Percentiles rank a stretch among this genome's conserved stretches.
Conservation (phyloP, 805 yeast genomes). For the Candida nonsorbophila region DNA sequence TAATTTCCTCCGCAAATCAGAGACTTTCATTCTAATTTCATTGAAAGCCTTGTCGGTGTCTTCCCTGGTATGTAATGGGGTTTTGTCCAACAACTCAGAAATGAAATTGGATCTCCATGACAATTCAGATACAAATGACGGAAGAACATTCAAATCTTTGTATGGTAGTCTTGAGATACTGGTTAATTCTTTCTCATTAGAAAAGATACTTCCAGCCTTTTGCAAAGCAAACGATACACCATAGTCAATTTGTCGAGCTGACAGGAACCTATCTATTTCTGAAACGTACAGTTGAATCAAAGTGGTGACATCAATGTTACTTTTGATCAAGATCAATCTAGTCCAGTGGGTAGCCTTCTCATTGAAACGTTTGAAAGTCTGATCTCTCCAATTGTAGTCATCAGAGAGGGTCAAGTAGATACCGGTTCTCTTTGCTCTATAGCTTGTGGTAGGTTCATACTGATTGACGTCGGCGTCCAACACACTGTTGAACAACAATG, state of each 20-base stretch:
- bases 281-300: conserved; percentile 75
- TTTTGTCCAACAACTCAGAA: conserved; percentile 24
- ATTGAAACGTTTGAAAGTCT: conserved; percentile 57
- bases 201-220: conserved; percentile 71
- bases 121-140: conserved; percentile 72
- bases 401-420: conserved; percentile 63
- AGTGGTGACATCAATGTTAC: conserved; percentile 72
- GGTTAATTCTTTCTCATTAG: conserved; percentile 61
- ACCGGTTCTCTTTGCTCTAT: conserved; percentile 39
- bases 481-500: conserved; percentile 71
- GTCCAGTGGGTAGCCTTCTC: conserved; percentile 67
- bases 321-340: conserved; percentile 45
- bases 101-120: conserved; percentile 56
- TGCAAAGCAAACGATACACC: conserved; percentile 91
- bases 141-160: conserved; percentile 50
- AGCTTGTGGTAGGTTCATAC: conserved; percentile 78
- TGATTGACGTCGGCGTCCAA: conserved; percentile 79
- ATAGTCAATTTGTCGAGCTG: conserved; percentile 42
- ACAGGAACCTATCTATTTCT: conserved; percentile 23
- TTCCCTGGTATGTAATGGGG: conserved; percentile 20
- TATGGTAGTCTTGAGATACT: conserved; percentile 36
- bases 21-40: conserved; percentile 21
- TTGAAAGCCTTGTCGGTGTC: conserved; percentile 22
- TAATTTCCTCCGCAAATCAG: conserved; percentile 8
- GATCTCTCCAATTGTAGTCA: conserved; percentile 66